These are phyloP conservation scores for Prinsepia uniflora DNA, from an alignment of 306 rosid genomes.

Conservation along the genomic window DNA sequence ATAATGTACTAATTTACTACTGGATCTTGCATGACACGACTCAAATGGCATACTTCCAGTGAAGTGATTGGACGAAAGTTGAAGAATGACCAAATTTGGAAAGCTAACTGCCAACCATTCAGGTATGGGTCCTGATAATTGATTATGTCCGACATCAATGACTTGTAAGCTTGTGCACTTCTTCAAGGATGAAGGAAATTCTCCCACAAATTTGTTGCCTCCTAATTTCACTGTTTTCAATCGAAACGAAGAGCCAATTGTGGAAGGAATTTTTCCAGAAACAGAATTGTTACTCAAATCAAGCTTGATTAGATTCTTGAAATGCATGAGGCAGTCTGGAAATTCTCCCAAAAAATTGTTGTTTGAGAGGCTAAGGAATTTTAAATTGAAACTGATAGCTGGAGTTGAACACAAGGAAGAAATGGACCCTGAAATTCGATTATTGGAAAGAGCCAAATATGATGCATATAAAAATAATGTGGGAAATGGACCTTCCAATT, in stretches of 20 bases:
- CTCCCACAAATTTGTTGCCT: too few relatives aligned
- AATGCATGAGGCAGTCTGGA: too few relatives aligned
- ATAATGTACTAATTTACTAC: too few relatives aligned
- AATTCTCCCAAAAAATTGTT: too few relatives aligned
- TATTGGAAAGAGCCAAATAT: constrained; percentile 20
- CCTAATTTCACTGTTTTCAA: too few relatives aligned
- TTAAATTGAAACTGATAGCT: too few relatives aligned
- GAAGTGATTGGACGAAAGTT: neutral
- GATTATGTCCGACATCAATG: neutral
- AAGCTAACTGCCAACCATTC: neutral
- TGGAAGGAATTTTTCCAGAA: too few relatives aligned
- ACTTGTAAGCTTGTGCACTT: neutral
- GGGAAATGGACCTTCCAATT: constrained; percentile 26
- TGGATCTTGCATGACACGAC: too few relatives aligned
- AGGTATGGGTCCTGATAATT: neutral
- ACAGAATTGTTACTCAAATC: too few relatives aligned
- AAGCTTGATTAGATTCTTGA: neutral
- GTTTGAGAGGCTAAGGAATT: too few relatives aligned
- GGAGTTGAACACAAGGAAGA: constrained; percentile 4
- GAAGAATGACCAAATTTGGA: neutral
- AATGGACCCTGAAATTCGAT: neutral
- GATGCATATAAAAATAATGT: neutral
- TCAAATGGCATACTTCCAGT: neutral
- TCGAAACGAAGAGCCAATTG: neutral
- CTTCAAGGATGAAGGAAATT: too few relatives aligned